Evolutionary conservation across 1,284 basidiomycete genomes (phyloP).

Genomic region (Inonotus hispidus): DNA sequence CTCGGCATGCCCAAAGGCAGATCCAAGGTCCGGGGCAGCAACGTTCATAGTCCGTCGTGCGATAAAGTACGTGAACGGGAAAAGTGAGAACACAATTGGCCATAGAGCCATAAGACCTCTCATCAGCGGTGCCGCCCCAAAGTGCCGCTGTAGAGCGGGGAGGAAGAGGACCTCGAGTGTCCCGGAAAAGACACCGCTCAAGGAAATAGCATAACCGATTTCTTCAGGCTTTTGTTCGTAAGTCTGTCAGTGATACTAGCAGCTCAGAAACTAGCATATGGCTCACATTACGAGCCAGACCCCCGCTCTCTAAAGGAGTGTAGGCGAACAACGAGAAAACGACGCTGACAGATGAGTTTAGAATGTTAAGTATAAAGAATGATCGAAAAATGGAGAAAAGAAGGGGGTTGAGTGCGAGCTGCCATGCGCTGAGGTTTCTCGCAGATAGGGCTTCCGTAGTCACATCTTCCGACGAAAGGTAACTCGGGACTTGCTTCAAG

Average conservation of each 20-base stretch:
- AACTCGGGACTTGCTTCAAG: conserved; percentile 3
- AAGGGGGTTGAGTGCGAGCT: conserved; percentile 2
- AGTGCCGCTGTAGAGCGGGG: conserved; percentile 32
- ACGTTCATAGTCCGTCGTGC: conserved; percentile 24
- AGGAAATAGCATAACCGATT: conserved; percentile 24
- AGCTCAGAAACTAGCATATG: not conserved
- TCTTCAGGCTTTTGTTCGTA: conserved; percentile 10
- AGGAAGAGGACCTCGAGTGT: conserved; percentile 34
- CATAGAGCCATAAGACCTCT: conserved; percentile 33
- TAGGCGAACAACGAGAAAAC: conserved; percentile 15
- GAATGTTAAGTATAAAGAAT: conserved; percentile 14
- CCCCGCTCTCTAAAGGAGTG: conserved; percentile 16
- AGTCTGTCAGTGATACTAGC: not conserved
- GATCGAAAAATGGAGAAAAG: conserved; percentile 12
- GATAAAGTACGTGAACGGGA: conserved; percentile 33
- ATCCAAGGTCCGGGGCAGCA: conserved; percentile 9
- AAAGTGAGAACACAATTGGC: conserved; percentile 32
- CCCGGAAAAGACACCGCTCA: conserved; percentile 29
- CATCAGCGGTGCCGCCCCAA: conserved; percentile 34
- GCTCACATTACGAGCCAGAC: conserved; percentile 21
- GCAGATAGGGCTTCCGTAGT: not conserved
- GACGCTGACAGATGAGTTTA: conserved; percentile 6
- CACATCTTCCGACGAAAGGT: not conserved
- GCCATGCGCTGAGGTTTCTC: not conserved
- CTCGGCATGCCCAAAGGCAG: not conserved